Percentiles rank a stretch among this genome's conserved stretches.
Conservation (phyloP, 768 basidiomycete species). For the Leccinum rimulosum region DNA sequence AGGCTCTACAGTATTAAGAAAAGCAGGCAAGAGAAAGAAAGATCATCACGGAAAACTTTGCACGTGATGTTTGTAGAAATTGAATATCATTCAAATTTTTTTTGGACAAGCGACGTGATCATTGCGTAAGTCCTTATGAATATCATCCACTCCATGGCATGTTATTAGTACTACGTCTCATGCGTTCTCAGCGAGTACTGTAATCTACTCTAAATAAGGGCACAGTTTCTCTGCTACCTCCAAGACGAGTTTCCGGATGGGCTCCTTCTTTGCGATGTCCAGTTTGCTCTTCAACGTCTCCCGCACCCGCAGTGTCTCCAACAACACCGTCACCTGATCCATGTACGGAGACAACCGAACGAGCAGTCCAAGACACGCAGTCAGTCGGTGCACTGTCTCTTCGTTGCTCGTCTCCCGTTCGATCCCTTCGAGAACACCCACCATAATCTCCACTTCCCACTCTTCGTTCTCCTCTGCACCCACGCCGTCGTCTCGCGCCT, state of each 20-base stretch:
- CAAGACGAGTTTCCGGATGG: conserved; percentile 55
- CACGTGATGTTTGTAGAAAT: no score
- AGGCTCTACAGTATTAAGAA: no score
- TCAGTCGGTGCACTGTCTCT: conserved; percentile 88
- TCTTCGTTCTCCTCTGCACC: conserved; percentile 62
- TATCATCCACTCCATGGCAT: no score
- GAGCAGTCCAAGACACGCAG: conserved; percentile 74
- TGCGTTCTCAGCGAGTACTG: no score
- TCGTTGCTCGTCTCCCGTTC: conserved; percentile 67
- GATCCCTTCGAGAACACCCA: conserved; percentile 80
- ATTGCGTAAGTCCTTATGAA: no score
- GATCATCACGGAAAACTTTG: no score
- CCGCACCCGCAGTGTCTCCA: conserved; percentile 69
- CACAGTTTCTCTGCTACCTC: conserved; percentile 56
- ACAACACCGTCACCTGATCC: conserved; percentile 52
- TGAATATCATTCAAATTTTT: no score
- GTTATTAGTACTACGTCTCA: no score
- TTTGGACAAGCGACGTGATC: no score
- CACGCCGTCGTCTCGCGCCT: conserved; percentile 30
- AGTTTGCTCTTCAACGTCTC: conserved; percentile 59
- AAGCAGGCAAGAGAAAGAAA: no score
- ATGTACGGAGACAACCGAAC: conserved; percentile 73
- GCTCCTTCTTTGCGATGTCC: conserved; percentile 56
- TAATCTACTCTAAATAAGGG: background rate
- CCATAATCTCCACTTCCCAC: conserved; percentile 83